Percentiles rank a stretch among this genome's conserved stretches.
phyloP scores from a whole-genome alignment of 2,329 filamentous ascomycete species.

The Penicillium occitanis region DNA sequence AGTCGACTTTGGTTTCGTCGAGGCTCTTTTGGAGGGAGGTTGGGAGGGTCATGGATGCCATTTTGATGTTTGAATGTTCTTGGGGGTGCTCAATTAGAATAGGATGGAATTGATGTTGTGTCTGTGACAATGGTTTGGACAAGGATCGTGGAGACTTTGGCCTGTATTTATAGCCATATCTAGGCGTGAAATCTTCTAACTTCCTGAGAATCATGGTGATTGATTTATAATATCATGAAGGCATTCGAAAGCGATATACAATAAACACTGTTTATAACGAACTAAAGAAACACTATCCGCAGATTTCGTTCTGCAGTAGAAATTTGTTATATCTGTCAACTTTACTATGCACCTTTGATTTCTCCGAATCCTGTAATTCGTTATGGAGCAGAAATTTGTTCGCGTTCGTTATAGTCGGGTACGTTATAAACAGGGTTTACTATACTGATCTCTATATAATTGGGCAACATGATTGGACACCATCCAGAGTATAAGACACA shows the following conservation, averaged over 20 bases:
- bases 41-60: constrained; percentile 14
- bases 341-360: too few species aligned
- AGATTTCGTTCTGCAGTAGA: too few species aligned
- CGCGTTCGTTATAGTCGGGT: too few species aligned
- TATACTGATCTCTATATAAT: background rate
- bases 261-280: too few species aligned
- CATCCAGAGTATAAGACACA: background rate
- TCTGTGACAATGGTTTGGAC: background rate
- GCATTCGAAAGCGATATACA: background rate
- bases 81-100: background rate
- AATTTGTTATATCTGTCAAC: too few species aligned
- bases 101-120: background rate
- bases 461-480: background rate
- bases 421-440: too few species aligned
- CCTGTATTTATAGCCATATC: background rate
- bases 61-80: background rate
- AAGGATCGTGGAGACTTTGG: background rate
- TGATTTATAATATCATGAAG: constrained; percentile 6
- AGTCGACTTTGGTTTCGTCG: constrained; percentile 20
- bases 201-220: background rate
- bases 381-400: too few species aligned
- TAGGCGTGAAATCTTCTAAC: background rate
- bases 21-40: constrained; percentile 10
- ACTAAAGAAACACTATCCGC: too few species aligned
- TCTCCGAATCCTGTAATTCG: too few species aligned